Evolutionary conservation across 805 yeast genomes (phyloP).

Genomic region (Saccharomycopsis javanensis): DNA sequence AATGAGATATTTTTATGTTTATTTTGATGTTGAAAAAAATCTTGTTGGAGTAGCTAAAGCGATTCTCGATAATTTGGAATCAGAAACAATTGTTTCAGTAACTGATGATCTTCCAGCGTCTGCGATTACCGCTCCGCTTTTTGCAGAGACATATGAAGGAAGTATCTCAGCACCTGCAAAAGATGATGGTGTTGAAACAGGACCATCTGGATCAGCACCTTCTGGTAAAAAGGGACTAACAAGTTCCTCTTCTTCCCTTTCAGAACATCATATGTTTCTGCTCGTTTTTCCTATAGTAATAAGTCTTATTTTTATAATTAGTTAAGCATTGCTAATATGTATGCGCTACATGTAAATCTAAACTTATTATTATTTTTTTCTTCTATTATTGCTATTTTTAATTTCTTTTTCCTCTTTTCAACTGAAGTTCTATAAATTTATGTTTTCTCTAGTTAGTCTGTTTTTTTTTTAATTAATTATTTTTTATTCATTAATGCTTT

Average conservation of each 20-base stretch:
- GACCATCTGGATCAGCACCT: not conserved
- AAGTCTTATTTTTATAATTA: not conserved
- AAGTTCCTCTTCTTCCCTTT: not conserved
- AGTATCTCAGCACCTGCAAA: not conserved
- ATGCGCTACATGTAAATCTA: no score
- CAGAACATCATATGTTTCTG: not conserved
- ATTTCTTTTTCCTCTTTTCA: no score
- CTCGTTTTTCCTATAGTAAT: not conserved
- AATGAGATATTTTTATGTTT: constrained; percentile 42
- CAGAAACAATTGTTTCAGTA: not conserved
- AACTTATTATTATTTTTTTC: no score
- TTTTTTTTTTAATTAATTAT: no score
- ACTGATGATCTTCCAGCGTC: not conserved
- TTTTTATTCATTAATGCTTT: no score
- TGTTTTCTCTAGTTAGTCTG: no score
- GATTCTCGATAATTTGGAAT: not conserved
- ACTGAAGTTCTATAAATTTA: no score
- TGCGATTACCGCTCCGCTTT: not conserved
- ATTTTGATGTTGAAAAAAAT: constrained; percentile 40
- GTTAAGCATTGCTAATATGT: not conserved
- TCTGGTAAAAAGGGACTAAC: not conserved
- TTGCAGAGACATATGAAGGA: not conserved
- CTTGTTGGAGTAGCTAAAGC: constrained; percentile 41
- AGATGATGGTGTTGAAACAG: not conserved
- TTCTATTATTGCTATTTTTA: no score